Evolutionary conservation across 805 yeast species (phyloP), one percentile per base, ranked within the genome.

Genomic region (Barnettozyma californica): DNA sequence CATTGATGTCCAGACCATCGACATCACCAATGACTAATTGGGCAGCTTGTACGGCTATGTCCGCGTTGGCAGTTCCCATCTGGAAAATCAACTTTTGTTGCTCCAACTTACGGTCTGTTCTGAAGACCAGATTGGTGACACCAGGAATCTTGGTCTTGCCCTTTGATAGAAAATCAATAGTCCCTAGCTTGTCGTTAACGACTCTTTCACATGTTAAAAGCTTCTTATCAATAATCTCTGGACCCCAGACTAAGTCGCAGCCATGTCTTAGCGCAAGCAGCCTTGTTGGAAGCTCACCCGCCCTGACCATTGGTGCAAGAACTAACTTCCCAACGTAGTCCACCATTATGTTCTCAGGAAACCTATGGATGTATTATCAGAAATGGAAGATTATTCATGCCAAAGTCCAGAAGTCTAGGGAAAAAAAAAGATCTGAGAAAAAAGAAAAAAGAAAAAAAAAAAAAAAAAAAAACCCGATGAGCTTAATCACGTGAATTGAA

Each of bases 161-260:
- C 48, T 62, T 69, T 44, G 62, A 70, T 1, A 80, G 56, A 51
- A 72, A 87, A 60, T 87, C 94, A 2, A 86, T 65, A 0, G 91
- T 83, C 5, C 77, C 73, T 26, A 81, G 65, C 29, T 64, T 66
- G 0, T 66, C 69, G 63, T 91, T 91, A 29, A 69, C 75, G 1
- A 73, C 68, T 53, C 98, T 74, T 29, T 74, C 75, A 61, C 95
- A 87, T 21, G 78, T 77, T 20, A 90, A 60, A 34, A 94, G 66
- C 63, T 89, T 90, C 64, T 84, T 87, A 64, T 94, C 99, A 20
- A 94, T 78, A 51, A 91, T 85, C 65, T 94, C 99, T 0, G 99
- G 99, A 14, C 84, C 80, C 99, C 99, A 94, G 5, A 94, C 98
- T 42, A 92, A 70, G 65, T 94, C 98, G 0, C 97, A 96, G 3